Evolutionary conservation across 208 protist genomes (phyloP).

Genomic region (Trypanosoma vivax): DNA sequence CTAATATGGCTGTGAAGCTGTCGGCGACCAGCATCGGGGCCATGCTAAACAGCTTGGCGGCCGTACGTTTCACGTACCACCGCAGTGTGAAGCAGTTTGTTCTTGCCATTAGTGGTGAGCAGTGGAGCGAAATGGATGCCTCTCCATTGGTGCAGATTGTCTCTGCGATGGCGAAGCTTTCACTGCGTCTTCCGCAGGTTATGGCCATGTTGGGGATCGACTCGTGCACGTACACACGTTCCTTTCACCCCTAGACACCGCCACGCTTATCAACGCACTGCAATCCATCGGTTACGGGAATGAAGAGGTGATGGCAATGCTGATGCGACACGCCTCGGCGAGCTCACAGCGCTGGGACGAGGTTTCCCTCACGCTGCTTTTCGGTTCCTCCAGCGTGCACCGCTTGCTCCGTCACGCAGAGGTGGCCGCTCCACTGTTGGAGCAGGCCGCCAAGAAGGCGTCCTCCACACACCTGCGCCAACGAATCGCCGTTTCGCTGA

Average conservation of each 20-base stretch:
- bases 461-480: conserved; percentile 40
- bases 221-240: conserved; percentile 38
- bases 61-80: conserved; percentile 70
- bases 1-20: conserved; percentile 35
- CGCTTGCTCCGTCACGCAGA: conserved; percentile 38
- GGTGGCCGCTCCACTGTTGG: conserved; percentile 59
- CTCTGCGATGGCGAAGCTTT: conserved; percentile 43
- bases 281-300: conserved; percentile 57
- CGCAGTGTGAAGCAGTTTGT: conserved; percentile 59
- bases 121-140: conserved; percentile 77
- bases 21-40: conserved; percentile 54
- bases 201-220: conserved; percentile 34
- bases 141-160: conserved; percentile 65
- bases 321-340: conserved; percentile 46
- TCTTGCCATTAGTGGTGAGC: conserved; percentile 49
- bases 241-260: conserved; percentile 55
- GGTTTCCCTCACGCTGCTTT: conserved; percentile 47
- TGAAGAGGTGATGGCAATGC: conserved; percentile 35
- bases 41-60: conserved; percentile 68
- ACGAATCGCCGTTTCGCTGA: conserved; percentile 43
- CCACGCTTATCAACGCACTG: conserved; percentile 48
- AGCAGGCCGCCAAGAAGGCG: conserved; percentile 37
- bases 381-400: conserved; percentile 58
- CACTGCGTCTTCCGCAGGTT: conserved; percentile 41
- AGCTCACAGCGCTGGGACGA: conserved; percentile 53